Percentiles rank a stretch among this genome's conserved stretches.
These are phyloP conservation scores for Chlorella sp. DNA, from an alignment of 139 green algal genomes.

Conservation along the genomic window DNA sequence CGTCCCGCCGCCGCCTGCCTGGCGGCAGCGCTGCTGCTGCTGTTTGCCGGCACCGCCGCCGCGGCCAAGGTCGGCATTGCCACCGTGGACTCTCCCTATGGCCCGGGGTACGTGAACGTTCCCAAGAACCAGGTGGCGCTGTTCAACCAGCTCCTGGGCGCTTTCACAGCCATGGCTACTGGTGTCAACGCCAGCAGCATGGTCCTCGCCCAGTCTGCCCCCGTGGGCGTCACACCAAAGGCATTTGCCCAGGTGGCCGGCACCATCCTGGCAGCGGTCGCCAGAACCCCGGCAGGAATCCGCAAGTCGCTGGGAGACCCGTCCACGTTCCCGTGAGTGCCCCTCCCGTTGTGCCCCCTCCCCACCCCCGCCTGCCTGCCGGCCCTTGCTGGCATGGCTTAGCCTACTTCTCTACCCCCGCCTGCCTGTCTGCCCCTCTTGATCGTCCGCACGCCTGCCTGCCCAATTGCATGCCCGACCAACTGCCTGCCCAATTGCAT, in stretches of 20 bases:
- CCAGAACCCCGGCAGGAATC: neutral
- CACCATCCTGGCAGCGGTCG: neutral
- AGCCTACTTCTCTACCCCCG: no score
- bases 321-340: neutral
- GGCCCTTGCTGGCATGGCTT: no score
- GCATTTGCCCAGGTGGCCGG: neutral
- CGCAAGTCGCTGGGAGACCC: conserved; percentile 9
- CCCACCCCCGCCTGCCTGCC: no score
- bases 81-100: neutral
- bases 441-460: no score
- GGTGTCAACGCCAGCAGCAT: neutral
- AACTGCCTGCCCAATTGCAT: neutral
- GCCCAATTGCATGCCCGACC: no score
- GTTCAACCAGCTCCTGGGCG: conserved; percentile 13
- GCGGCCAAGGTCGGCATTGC: neutral
- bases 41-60: neutral
- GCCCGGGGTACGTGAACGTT: neutral
- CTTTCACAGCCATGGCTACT: neutral
- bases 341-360: neutral
- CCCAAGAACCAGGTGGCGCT: neutral
- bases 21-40: conserved; percentile 13
- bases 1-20: neutral
- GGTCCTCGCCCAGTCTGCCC: neutral
- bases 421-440: no score
- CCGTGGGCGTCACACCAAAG: neutral